A percentile compares a stretch with the other conserved stretches of the same genome.
phyloP scores from a whole-genome alignment of 129 eudicot species.

The Lactuca sativa region DNA sequence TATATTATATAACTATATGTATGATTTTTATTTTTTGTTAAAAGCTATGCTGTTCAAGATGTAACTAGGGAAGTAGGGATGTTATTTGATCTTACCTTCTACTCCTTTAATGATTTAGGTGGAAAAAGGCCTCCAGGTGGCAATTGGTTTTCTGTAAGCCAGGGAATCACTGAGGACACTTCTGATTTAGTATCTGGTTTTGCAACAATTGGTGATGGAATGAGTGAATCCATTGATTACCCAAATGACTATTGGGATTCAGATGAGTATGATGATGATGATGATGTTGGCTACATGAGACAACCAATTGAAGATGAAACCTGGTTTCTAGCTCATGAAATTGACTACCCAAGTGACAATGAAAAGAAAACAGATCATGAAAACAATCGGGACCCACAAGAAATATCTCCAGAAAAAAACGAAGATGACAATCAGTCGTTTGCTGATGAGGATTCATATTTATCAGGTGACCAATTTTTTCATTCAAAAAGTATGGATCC shows the following conservation, averaged over 20 bases:
- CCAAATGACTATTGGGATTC: conserved; percentile 98
- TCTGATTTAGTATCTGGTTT: conserved; percentile 94
- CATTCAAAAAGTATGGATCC: conserved; percentile 58
- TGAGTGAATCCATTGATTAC: conserved; percentile 87
- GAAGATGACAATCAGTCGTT: conserved; percentile 93
- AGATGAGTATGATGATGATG: conserved; percentile 97
- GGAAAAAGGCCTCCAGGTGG: conserved; percentile 84
- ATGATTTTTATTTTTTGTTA: background rate
- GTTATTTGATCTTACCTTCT: background rate
- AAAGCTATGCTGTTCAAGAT: background rate
- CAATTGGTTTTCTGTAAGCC: conserved; percentile 97
- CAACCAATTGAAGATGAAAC: conserved; percentile 99
- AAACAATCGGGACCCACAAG: conserved; percentile 64
- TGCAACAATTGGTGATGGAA: conserved; percentile 94
- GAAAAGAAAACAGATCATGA: conserved; percentile 84
- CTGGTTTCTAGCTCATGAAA: conserved; percentile 99
- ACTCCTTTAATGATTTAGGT: conserved; percentile 47
- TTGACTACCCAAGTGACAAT: conserved; percentile 94
- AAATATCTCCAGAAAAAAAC: conserved; percentile 58
- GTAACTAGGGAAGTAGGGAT: background rate
- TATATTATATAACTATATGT: conserved; percentile 7
- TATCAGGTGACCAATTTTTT: conserved; percentile 68
- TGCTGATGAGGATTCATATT: conserved; percentile 85
- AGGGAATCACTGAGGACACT: conserved; percentile 89
- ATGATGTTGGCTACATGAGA: conserved; percentile 96